These are phyloP conservation scores for Clarireedia sp. DNA, from an alignment of 2,329 filamentous ascomycete species.

Conservation along the genomic window DNA sequence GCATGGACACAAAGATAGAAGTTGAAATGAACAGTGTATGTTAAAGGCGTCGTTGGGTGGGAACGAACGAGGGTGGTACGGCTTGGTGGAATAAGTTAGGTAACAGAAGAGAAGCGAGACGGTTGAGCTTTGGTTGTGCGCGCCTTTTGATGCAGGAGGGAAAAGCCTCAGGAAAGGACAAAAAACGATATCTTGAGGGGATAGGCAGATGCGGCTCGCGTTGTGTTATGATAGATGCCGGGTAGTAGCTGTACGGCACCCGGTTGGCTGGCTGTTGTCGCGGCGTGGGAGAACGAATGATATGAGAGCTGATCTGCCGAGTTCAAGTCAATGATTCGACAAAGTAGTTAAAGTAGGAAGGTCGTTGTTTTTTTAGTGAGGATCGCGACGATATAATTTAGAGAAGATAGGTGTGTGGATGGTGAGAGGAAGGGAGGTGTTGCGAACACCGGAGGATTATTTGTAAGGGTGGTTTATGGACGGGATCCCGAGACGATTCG, in stretches of 20 bases:
- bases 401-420: not conserved
- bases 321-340: not conserved
- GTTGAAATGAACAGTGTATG: constrained; percentile 5
- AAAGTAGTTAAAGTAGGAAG: not conserved
- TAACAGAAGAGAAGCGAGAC: not conserved
- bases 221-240: constrained; percentile 4
- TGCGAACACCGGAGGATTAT: not conserved
- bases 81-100: constrained; percentile 1
- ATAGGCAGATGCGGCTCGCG: constrained; percentile 1
- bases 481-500: no score
- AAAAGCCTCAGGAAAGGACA: not conserved
- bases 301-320: not conserved
- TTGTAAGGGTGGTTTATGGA: no score
- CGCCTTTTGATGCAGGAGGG: not conserved
- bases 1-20: constrained; percentile 28
- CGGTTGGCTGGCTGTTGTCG: constrained; percentile 8
- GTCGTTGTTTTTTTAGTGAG: not conserved
- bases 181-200: not conserved
- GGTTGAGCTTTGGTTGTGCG: constrained; percentile 1
- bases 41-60: constrained; percentile 3
- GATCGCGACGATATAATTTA: not conserved
- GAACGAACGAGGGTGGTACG: constrained; percentile 4
- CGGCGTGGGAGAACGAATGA: constrained; percentile 5
- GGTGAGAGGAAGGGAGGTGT: not conserved
- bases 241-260: not conserved